Conservation (phyloP, 2,329 filamentous ascomycete species). For the Fusarium nygamai region DNA sequence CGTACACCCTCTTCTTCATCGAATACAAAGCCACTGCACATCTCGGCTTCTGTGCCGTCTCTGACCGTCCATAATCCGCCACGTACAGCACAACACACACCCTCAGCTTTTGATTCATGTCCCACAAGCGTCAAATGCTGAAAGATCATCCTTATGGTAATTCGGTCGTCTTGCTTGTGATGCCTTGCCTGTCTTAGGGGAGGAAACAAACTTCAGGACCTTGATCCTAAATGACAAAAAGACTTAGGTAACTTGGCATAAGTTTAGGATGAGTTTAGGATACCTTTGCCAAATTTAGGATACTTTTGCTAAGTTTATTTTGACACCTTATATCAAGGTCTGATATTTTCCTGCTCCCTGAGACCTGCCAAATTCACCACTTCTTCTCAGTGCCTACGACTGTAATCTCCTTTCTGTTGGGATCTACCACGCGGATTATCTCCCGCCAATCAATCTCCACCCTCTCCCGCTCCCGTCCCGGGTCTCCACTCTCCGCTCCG, state of each 20-base stretch:
- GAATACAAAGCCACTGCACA: constrained; percentile 11
- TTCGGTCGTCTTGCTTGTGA: neutral
- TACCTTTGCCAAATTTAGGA: no score
- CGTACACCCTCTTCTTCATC: constrained; percentile 27
- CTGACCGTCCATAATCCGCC: constrained; percentile 23
- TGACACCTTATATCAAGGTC: neutral
- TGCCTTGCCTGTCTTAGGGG: no score
- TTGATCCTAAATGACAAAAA: neutral
- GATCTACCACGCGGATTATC: constrained; percentile 45
- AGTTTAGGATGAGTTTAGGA: neutral
- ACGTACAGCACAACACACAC: constrained; percentile 26
- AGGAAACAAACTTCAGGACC: neutral
- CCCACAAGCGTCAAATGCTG: constrained; percentile 5
- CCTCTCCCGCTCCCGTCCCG: constrained; percentile 5
- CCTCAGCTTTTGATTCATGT: constrained; percentile 5
- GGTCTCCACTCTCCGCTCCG: constrained; percentile 16
- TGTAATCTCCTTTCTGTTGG: constrained; percentile 42
- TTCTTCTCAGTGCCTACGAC: constrained; percentile 29
- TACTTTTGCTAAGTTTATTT: neutral
- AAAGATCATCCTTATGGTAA: neutral
- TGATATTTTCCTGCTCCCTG: no score
- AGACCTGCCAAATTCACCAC: constrained; percentile 7
- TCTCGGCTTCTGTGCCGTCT: constrained; percentile 29
- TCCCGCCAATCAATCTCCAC: constrained; percentile 47
- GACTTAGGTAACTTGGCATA: neutral